Evolutionary conservation across 768 basidiomycete genomes (phyloP).

Genomic region (Boletus patriciae): DNA sequence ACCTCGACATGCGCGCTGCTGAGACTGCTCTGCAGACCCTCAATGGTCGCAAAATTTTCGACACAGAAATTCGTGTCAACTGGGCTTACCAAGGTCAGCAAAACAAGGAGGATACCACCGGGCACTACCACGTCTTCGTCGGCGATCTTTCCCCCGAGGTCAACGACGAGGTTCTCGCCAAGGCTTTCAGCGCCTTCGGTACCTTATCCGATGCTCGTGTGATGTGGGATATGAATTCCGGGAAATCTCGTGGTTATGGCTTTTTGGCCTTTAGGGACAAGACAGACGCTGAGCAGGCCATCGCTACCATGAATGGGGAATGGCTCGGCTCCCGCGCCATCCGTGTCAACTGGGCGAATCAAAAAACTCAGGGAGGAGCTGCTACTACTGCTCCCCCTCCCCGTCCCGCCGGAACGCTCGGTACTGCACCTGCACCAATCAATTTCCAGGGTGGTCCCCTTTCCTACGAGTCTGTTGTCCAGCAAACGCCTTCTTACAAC

Average conservation of each 20-base stretch:
- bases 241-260: slow-evolving; percentile 96
- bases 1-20: slow-evolving; percentile 97
- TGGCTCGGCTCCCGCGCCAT: slow-evolving; percentile 98
- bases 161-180: slow-evolving; percentile 93
- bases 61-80: slow-evolving; percentile 98
- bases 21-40: slow-evolving; percentile 98
- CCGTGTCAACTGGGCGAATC: slow-evolving; percentile 99
- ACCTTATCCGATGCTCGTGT: slow-evolving; percentile 96
- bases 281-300: slow-evolving; percentile 98
- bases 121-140: slow-evolving; percentile 98
- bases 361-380: slow-evolving; percentile 82
- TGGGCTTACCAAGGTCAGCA: slow-evolving; percentile 99
- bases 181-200: slow-evolving; percentile 97
- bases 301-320: slow-evolving; percentile 99
- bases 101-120: slow-evolving; percentile 98
- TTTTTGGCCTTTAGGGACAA: slow-evolving; percentile 99
- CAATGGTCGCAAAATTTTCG: slow-evolving; percentile 99
- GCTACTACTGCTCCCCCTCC: slow-evolving; percentile 31
- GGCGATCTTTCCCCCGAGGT: slow-evolving; percentile 99
- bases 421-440: slow-evolving; percentile 81
- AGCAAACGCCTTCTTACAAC: slow-evolving; percentile 93
- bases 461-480: slow-evolving; percentile 89
- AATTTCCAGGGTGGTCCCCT: slow-evolving; percentile 89
- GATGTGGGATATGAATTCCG: slow-evolving; percentile 99
- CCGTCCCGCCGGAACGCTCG: slow-evolving; percentile 46